Percentiles rank a stretch among this genome's conserved stretches.
Conservation (phyloP, 2,329 filamentous ascomycete genomes). For the Apiospora hydei region DNA sequence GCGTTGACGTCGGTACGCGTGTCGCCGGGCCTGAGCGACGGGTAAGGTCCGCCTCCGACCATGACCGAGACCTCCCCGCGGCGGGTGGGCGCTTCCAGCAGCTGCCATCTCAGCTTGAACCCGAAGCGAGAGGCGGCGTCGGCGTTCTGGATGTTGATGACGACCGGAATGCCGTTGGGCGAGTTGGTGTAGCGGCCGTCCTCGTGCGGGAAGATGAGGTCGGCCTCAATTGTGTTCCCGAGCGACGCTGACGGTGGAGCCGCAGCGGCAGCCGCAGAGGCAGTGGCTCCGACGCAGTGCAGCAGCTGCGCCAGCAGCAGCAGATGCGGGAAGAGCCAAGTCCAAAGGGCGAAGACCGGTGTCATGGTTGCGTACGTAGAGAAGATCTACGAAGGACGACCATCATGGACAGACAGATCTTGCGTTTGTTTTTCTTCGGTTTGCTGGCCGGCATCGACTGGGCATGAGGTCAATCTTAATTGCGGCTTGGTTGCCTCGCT, state of each 20-base stretch:
- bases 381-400: neutral
- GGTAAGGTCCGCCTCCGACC: neutral
- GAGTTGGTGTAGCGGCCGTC: neutral
- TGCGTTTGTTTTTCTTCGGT: neutral
- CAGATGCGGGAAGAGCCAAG: neutral
- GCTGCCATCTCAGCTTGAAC: neutral
- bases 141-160: neutral
- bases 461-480: neutral
- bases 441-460: neutral
- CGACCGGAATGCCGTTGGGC: neutral
- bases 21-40: neutral
- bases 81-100: neutral
- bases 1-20: neutral
- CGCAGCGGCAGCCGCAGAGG: neutral
- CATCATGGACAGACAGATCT: neutral
- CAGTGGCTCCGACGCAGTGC: neutral
- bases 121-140: neutral
- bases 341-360: neutral
- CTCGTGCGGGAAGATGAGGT: conserved; percentile 8
- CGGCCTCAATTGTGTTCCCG: neutral
- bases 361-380: neutral
- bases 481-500: neutral
- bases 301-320: neutral
- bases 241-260: neutral
- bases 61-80: neutral